phyloP scores from a whole-genome alignment of 805 yeast genomes.

The Soucietia sequanensis region DNA sequence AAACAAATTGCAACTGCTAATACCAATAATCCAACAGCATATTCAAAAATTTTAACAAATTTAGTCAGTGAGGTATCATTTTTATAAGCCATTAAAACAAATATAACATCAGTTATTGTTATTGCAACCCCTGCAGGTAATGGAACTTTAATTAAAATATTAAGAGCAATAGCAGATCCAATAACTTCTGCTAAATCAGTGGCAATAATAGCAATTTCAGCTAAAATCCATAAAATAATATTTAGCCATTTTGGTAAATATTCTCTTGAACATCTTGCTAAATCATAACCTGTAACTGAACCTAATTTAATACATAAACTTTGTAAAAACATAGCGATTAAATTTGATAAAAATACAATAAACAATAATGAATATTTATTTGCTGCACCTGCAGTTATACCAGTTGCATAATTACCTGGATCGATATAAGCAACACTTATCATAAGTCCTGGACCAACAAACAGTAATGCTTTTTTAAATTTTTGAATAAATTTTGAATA shows the following conservation, averaged over 20 bases:
- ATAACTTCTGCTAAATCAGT: conserved; percentile 56
- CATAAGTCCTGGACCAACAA: conserved; percentile 49
- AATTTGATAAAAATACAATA: conserved; percentile 41
- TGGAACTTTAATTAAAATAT: conserved; percentile 43
- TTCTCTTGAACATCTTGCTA: conserved; percentile 44
- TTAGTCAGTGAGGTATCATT: conserved; percentile 41
- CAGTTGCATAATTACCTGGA: conserved; percentile 53
- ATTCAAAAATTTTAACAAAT: conserved; percentile 37
- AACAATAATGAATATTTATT: conserved; percentile 43
- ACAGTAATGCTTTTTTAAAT: too few species aligned
- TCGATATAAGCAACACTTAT: conserved; percentile 52
- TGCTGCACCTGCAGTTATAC: conserved; percentile 46
- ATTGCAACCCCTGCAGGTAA: conserved; percentile 49
- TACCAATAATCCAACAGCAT: conserved; percentile 42
- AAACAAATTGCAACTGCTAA: conserved; percentile 44
- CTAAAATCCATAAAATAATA: conserved; percentile 36
- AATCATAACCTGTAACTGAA: conserved; percentile 48
- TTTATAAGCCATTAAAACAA: conserved; percentile 47
- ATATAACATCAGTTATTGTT: conserved; percentile 44
- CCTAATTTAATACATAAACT: conserved; percentile 46
- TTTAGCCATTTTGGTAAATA: conserved; percentile 41
- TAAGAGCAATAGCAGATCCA: conserved; percentile 51
- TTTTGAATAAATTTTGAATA: too few species aligned
- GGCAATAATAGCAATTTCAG: conserved; percentile 50
- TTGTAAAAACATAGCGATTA: conserved; percentile 48